Conservation (phyloP, 192 early-diverging fungal genomes). For the Coemansia sp. region DNA sequence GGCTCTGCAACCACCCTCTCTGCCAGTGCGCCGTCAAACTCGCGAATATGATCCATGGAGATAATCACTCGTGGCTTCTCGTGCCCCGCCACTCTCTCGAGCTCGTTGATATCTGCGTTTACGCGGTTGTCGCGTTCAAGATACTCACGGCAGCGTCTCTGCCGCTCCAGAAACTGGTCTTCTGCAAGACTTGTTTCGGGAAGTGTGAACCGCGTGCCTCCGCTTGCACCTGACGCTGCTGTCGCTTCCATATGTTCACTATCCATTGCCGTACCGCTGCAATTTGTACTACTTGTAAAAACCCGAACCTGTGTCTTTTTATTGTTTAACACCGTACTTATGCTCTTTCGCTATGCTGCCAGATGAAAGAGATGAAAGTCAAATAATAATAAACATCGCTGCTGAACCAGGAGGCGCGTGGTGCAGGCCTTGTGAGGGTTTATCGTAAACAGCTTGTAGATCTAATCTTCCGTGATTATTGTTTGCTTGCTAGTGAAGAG, state of each 20-base stretch:
- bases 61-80: slow-evolving; percentile 70
- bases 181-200: slow-evolving; percentile 42
- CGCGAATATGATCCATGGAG: slow-evolving; percentile 85
- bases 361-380: not conserved
- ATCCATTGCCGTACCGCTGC: not conserved
- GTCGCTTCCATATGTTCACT: not conserved
- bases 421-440: not conserved
- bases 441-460: not conserved
- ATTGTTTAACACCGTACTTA: not conserved
- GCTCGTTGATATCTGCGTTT: slow-evolving; percentile 39
- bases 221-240: slow-evolving; percentile 3
- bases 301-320: not conserved
- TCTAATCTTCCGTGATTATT: not conserved
- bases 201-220: slow-evolving; percentile 31
- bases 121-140: slow-evolving; percentile 55
- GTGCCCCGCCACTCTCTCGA: slow-evolving; percentile 14
- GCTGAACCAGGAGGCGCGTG: not conserved
- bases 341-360: not conserved
- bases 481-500: not conserved
- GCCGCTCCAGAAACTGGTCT: slow-evolving; percentile 47
- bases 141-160: slow-evolving; percentile 50
- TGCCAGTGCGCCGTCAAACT: slow-evolving; percentile 70
- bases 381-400: not conserved
- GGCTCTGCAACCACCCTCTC: slow-evolving; percentile 72
- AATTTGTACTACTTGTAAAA: not conserved